Evolutionary conservation across 2,329 filamentous ascomycete genomes (phyloP).

Genomic region (Metarhizium rileyi): DNA sequence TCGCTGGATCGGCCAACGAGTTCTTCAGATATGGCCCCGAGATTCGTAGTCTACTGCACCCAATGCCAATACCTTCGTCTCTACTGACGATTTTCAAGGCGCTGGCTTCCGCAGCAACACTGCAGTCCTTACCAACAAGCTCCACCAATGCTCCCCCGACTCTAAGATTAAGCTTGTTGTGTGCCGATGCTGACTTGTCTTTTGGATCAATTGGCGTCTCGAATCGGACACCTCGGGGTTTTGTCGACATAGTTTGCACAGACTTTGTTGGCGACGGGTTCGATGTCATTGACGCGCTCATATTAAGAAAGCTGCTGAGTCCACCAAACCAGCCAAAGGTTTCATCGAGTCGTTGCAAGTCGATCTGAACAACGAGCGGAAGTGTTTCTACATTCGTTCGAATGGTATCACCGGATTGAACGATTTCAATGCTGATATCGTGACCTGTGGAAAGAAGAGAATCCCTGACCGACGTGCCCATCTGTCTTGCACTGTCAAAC

Average conservation of each 20-base stretch:
- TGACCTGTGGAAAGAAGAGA: constrained; percentile 46
- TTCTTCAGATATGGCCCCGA: constrained; percentile 57
- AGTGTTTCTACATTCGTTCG: constrained; percentile 62
- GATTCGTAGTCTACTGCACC: constrained; percentile 66
- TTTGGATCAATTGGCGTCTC: constrained; percentile 41
- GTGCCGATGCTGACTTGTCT: constrained; percentile 35
- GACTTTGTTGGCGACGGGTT: constrained; percentile 45
- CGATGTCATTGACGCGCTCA: constrained; percentile 75
- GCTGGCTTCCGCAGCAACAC: constrained; percentile 63
- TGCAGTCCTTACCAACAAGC: constrained; percentile 69
- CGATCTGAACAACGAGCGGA: constrained; percentile 65
- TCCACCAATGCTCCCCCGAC: constrained; percentile 69
- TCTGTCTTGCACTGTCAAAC: constrained; percentile 47
- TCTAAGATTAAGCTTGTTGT: constrained; percentile 64
- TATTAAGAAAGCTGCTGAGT: constrained; percentile 79
- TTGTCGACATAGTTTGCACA: constrained; percentile 29
- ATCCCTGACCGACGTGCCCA: constrained; percentile 50
- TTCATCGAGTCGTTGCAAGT: constrained; percentile 75
- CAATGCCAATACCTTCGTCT: constrained; percentile 59
- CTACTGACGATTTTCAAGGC: constrained; percentile 74
- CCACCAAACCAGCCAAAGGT: constrained; percentile 84
- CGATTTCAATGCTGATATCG: constrained; percentile 46
- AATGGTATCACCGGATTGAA: constrained; percentile 32
- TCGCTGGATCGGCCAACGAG: constrained; percentile 45
- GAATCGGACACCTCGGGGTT: constrained; percentile 48